Percentiles rank a stretch among this genome's conserved stretches.
These are phyloP conservation scores for Sordariomycetes sp. DNA, from an alignment of 2,329 filamentous ascomycete species.

Conservation along the genomic window DNA sequence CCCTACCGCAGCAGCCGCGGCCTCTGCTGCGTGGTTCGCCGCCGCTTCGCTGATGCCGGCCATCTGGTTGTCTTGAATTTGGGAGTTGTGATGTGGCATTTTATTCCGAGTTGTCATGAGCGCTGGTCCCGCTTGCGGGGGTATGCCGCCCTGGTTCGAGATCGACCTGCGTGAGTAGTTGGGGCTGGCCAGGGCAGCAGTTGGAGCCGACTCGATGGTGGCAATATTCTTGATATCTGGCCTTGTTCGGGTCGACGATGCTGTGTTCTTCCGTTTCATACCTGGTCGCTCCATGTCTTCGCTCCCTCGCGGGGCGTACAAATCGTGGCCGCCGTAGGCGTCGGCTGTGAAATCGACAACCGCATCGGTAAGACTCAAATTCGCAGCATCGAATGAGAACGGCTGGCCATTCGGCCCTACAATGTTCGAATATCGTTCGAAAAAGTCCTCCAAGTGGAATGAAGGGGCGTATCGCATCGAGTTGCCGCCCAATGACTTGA, in stretches of 20 bases:
- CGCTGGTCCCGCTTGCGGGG: background rate
- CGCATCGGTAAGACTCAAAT: conserved; percentile 62
- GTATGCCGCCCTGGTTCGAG: conserved; percentile 4
- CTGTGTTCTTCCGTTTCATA: conserved; percentile 41
- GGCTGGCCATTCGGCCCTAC: conserved; percentile 48
- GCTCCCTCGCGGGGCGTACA: conserved; percentile 31
- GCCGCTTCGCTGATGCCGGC: background rate
- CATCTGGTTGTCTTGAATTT: background rate
- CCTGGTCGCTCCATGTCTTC: conserved; percentile 24
- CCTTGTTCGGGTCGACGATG: conserved; percentile 18
- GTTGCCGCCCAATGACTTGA: conserved; percentile 59
- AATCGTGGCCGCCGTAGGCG: conserved; percentile 38
- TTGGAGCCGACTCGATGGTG: conserved; percentile 6
- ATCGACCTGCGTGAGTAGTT: conserved; percentile 28
- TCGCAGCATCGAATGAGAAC: conserved; percentile 61
- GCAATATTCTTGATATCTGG: background rate
- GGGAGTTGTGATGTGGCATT: background rate
- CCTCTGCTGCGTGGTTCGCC: conserved; percentile 1
- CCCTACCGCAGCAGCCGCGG: conserved; percentile 8
- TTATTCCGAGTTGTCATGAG: too few relatives aligned
- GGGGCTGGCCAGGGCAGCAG: conserved; percentile 17
- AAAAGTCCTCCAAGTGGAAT: conserved; percentile 82
- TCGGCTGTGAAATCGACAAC: conserved; percentile 51
- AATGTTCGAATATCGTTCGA: conserved; percentile 63
- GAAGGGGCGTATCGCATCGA: conserved; percentile 64